phyloP scores from a whole-genome alignment of 495 filamentous ascomycete species.

The Aspergillus wentii region DNA sequence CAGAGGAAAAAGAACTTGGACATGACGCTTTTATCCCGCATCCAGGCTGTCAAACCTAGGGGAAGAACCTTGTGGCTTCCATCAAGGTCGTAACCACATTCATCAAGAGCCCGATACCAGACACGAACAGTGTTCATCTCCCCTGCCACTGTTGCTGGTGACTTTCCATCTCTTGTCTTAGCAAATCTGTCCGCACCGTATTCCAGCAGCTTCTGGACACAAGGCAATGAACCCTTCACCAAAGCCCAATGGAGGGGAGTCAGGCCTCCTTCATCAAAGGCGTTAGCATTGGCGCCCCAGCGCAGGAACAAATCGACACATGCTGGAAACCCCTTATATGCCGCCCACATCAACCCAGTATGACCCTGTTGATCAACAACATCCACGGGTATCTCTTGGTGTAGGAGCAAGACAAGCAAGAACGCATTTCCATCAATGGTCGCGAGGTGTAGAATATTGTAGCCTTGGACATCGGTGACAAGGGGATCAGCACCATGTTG shows the following conservation, averaged over 20 bases:
- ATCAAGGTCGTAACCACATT: conserved; percentile 78
- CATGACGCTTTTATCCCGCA: conserved; percentile 75
- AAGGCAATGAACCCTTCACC: conserved; percentile 80
- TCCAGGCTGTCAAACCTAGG: conserved; percentile 41
- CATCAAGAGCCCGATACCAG: conserved; percentile 79
- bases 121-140: conserved; percentile 83
- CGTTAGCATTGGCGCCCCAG: conserved; percentile 93
- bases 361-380: conserved; percentile 83
- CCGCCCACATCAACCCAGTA: conserved; percentile 96
- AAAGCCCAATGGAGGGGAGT: conserved; percentile 95
- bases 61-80: conserved; percentile 60
- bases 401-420: conserved; percentile 77
- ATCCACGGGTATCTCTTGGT: conserved; percentile 92
- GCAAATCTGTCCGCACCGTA: conserved; percentile 91
- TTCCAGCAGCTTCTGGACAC: conserved; percentile 87
- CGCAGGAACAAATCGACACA: conserved; percentile 90
- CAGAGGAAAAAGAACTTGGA: conserved; percentile 87
- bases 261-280: conserved; percentile 84
- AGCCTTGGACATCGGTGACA: conserved; percentile 85
- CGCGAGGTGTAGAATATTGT: conserved; percentile 93
- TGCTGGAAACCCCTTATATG: conserved; percentile 89
- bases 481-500: conserved; percentile 85
- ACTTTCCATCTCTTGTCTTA: conserved; percentile 81
- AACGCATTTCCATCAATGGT: conserved; percentile 98
- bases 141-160: conserved; percentile 72